Percentiles rank a stretch among this genome's conserved stretches.
Conservation (phyloP, 768 basidiomycete species). For the Clathrus columnatus region DNA sequence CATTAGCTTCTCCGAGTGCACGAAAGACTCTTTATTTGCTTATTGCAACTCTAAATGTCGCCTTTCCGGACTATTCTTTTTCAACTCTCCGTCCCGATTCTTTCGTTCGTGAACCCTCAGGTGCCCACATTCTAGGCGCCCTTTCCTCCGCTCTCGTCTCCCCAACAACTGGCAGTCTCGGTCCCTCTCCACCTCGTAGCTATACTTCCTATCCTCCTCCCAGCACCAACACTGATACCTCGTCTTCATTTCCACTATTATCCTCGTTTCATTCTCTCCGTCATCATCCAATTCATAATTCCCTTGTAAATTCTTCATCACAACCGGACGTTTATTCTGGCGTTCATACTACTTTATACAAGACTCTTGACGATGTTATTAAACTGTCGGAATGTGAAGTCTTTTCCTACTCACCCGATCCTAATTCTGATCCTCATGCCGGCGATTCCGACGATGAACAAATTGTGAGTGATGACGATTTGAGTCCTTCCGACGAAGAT, state of each 20-base stretch:
- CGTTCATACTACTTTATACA: slow-evolving; percentile 83
- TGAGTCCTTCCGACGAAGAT: slow-evolving; percentile 42
- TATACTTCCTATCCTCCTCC: slow-evolving; percentile 81
- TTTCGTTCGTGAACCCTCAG: slow-evolving; percentile 69
- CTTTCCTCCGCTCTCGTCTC: slow-evolving; percentile 77
- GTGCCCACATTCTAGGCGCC: slow-evolving; percentile 71
- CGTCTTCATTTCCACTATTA: neutral
- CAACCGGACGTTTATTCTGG: slow-evolving; percentile 69
- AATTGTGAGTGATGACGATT: slow-evolving; percentile 25
- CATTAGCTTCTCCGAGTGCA: slow-evolving; percentile 74
- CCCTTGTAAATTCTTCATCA: slow-evolving; percentile 29
- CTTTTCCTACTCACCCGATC: slow-evolving; percentile 88
- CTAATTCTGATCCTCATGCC: slow-evolving; percentile 90
- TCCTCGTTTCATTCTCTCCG: slow-evolving; percentile 64
- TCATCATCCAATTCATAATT: slow-evolving; percentile 51
- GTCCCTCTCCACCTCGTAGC: slow-evolving; percentile 60
- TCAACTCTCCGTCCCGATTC: slow-evolving; percentile 84
- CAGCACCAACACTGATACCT: slow-evolving; percentile 30
- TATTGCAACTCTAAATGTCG: slow-evolving; percentile 93
- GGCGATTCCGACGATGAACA: slow-evolving; percentile 73
- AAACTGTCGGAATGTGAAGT: slow-evolving; percentile 90
- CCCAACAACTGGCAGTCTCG: slow-evolving; percentile 42
- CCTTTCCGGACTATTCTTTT: slow-evolving; percentile 97
- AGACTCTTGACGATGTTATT: slow-evolving; percentile 83
- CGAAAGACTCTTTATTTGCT: slow-evolving; percentile 93